Percentiles rank a stretch among this genome's conserved stretches.
phyloP scores from a whole-genome alignment of 2,329 filamentous ascomycete genomes.

The Albophoma yamanashiensis region DNA sequence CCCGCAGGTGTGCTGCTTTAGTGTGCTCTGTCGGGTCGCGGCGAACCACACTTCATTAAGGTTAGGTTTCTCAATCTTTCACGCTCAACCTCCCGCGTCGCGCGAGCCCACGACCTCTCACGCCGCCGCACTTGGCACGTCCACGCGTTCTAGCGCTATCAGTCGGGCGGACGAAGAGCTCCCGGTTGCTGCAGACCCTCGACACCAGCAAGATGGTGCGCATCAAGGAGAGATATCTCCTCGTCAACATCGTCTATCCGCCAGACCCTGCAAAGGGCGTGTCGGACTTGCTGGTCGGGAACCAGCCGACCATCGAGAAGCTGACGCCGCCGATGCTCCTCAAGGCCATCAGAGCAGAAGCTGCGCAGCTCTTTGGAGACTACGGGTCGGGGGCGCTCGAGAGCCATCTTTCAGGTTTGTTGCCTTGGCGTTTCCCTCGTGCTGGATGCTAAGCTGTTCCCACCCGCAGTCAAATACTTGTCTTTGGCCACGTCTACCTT shows the following conservation, averaged over 20 bases:
- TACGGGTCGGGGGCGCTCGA: slow-evolving; percentile 71
- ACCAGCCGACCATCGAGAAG: slow-evolving; percentile 65
- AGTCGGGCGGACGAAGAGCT: not conserved
- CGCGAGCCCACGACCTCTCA: not conserved
- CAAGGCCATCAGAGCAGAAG: slow-evolving; percentile 58
- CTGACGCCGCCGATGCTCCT: slow-evolving; percentile 57
- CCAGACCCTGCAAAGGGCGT: slow-evolving; percentile 33
- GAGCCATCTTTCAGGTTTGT: slow-evolving; percentile 55
- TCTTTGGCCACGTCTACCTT: slow-evolving; percentile 89
- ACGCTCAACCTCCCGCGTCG: not conserved
- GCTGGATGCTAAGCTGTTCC: not conserved
- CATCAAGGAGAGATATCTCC: slow-evolving; percentile 88
- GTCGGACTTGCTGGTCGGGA: slow-evolving; percentile 59
- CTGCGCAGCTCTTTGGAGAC: slow-evolving; percentile 73
- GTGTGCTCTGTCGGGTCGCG: not conserved
- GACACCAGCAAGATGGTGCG: slow-evolving; percentile 64
- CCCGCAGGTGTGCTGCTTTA: not conserved
- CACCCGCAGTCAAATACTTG: slow-evolving; percentile 70
- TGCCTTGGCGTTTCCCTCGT: not conserved
- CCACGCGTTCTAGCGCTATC: not conserved
- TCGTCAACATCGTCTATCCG: slow-evolving; percentile 90
- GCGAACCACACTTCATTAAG: not conserved
- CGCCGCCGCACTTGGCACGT: not conserved
- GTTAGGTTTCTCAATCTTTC: not conserved
- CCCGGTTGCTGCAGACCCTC: not conserved